Evolutionary conservation across 2,329 filamentous ascomycete species (phyloP).

Genomic region (Lasiodiplodia theobromae): DNA sequence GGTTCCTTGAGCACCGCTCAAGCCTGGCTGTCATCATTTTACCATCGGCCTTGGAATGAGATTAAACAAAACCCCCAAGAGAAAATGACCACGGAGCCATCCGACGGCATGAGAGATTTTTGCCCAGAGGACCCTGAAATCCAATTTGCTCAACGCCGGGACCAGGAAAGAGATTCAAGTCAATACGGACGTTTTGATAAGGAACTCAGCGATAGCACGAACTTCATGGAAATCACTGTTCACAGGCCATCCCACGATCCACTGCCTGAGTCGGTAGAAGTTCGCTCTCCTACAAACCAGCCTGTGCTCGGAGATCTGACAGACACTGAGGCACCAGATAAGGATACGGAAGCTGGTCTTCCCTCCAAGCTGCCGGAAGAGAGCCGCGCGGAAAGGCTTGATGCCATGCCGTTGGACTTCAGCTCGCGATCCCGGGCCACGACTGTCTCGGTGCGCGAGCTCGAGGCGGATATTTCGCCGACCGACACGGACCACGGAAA

Average conservation of each 20-base stretch:
- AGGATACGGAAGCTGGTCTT: neutral
- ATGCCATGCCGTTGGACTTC: neutral
- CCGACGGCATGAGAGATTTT: neutral
- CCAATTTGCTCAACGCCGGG: neutral
- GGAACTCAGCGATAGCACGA: neutral
- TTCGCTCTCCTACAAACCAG: neutral
- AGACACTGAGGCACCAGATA: neutral
- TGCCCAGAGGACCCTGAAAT: neutral
- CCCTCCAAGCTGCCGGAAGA: neutral
- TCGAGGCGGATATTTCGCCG: neutral
- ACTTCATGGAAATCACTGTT: neutral
- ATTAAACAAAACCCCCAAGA: neutral
- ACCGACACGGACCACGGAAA: neutral
- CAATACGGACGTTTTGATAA: neutral
- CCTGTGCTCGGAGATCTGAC: neutral
- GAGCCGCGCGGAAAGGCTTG: neutral
- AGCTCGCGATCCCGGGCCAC: neutral
- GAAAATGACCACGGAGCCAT: neutral
- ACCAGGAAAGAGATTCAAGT: neutral
- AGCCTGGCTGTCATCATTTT: neutral
- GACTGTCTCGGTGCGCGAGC: neutral
- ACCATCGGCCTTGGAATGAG: neutral
- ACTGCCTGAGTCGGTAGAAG: neutral
- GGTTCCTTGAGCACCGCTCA: neutral
- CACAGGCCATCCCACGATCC: neutral